A percentile compares a stretch with the other conserved stretches of the same genome.
Conservation (phyloP, 805 yeast genomes). For the Barnettozyma californica region DNA sequence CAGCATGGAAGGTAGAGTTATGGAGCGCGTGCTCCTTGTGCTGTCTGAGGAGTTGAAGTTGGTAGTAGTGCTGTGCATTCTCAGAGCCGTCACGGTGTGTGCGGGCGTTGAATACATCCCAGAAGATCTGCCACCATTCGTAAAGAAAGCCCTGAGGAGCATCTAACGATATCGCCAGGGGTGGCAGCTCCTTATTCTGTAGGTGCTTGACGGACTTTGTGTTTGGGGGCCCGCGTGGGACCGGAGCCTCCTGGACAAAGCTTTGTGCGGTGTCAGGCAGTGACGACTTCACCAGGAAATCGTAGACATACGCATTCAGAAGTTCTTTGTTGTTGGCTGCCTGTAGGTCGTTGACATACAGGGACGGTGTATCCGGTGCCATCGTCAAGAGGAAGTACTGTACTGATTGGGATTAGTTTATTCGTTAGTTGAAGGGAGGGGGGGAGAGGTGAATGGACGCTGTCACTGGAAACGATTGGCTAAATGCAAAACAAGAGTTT, state of each 20-base stretch:
- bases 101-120: conserved; percentile 88
- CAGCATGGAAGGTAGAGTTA: conserved; percentile 39
- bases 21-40: conserved; percentile 51
- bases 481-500: not conserved
- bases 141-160: conserved; percentile 82
- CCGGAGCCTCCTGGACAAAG: conserved; percentile 73
- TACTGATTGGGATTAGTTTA: not conserved
- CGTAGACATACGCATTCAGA: conserved; percentile 81
- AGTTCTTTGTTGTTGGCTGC: conserved; percentile 39
- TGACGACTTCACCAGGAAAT: conserved; percentile 72
- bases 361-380: conserved; percentile 10
- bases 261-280: conserved; percentile 66
- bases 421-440: too few species aligned
- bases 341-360: conserved; percentile 23
- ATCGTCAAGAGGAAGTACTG: not conserved
- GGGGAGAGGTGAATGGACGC: not conserved
- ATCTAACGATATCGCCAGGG: conserved; percentile 56
- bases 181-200: conserved; percentile 39
- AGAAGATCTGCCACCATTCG: conserved; percentile 96
- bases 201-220: conserved; percentile 20
- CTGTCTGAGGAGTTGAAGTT: conserved; percentile 53
- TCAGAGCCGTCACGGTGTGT: conserved; percentile 59
- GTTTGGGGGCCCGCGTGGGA: conserved; percentile 29
- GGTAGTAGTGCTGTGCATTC: conserved; percentile 67
- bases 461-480: not conserved